A percentile compares a stretch with the other conserved stretches of the same genome.
phyloP scores from a whole-genome alignment of 441 rosid genomes.

The Populus hybrid region DNA sequence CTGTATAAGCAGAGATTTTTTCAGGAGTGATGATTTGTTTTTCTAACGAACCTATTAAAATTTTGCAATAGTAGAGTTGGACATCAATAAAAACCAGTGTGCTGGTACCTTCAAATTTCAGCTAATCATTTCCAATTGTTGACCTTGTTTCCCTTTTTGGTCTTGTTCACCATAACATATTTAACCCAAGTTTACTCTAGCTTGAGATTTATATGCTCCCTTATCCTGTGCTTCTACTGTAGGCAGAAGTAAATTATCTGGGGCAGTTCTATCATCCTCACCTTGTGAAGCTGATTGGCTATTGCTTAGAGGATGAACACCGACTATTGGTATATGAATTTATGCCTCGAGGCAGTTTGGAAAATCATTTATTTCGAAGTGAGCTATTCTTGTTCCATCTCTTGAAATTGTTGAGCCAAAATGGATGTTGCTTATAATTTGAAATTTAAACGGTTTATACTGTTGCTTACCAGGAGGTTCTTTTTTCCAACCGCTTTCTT shows the following conservation, averaged over 20 bases:
- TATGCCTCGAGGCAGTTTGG: too few species aligned
- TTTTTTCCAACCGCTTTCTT: constrained; percentile 85
- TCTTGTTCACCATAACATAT: background rate
- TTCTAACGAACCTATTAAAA: background rate
- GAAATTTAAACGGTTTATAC: background rate
- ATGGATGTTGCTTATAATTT: background rate
- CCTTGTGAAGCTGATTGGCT: too few species aligned
- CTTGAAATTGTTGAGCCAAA: background rate
- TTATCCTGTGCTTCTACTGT: background rate
- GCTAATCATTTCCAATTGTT: background rate
- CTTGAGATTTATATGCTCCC: constrained; percentile 4
- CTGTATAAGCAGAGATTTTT: background rate
- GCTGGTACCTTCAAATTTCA: background rate
- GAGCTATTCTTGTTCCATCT: constrained; percentile 25
- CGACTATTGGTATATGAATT: too few species aligned
- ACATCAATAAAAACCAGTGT: background rate
- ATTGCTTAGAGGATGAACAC: too few species aligned
- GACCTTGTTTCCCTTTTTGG: background rate
- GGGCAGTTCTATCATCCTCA: constrained; percentile 71
- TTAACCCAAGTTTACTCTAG: background rate
- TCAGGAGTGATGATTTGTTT: background rate
- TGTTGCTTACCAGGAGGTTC: constrained; percentile 61
- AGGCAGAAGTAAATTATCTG: constrained; percentile 89
- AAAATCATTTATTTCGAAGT: constrained; percentile 33
- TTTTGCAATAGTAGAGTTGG: background rate